phyloP scores from a whole-genome alignment of 2,329 filamentous ascomycete species.

The Davidsoniella neocaledoniae region DNA sequence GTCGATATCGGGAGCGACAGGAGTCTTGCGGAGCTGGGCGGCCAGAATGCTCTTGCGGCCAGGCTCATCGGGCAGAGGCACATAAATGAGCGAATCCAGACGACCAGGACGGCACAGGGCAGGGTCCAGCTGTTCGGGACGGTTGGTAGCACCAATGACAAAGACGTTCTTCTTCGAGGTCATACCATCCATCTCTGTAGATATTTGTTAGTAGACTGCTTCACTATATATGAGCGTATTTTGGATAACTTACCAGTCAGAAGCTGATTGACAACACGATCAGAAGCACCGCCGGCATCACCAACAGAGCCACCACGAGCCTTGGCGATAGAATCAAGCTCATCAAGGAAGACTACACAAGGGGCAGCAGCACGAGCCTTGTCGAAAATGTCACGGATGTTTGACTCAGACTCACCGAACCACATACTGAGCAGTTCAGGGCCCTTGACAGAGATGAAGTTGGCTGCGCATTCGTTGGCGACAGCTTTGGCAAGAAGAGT shows the following conservation, averaged over 20 bases:
- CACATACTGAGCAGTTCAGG: slow-evolving; percentile 98
- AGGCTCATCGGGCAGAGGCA: slow-evolving; percentile 82
- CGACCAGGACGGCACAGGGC: slow-evolving; percentile 94
- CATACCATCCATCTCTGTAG: slow-evolving; percentile 92
- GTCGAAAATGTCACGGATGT: slow-evolving; percentile 99
- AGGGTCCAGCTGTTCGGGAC: slow-evolving; percentile 95
- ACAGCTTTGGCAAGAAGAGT: slow-evolving; percentile 98
- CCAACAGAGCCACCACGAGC: slow-evolving; percentile 92
- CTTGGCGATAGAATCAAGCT: slow-evolving; percentile 98
- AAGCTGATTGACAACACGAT: slow-evolving; percentile 99
- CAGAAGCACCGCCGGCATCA: slow-evolving; percentile 93
- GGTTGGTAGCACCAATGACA: slow-evolving; percentile 96
- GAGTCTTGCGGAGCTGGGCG: slow-evolving; percentile 96
- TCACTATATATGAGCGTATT: neutral
- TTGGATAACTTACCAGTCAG: slow-evolving; percentile 56
- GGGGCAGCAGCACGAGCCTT: slow-evolving; percentile 96
- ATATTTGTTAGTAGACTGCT: slow-evolving; percentile 24
- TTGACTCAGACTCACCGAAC: slow-evolving; percentile 99
- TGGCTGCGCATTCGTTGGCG: slow-evolving; percentile 96
- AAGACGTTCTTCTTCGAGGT: slow-evolving; percentile 99
- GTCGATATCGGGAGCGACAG: slow-evolving; percentile 74
- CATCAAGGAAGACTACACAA: slow-evolving; percentile 96
- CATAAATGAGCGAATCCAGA: slow-evolving; percentile 97
- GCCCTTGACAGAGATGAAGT: slow-evolving; percentile 99
- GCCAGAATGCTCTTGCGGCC: slow-evolving; percentile 81